Percentiles rank a stretch among this genome's conserved stretches.
Conservation (phyloP, 306 rosid genomes). For the Hippophae gyantsensis region DNA sequence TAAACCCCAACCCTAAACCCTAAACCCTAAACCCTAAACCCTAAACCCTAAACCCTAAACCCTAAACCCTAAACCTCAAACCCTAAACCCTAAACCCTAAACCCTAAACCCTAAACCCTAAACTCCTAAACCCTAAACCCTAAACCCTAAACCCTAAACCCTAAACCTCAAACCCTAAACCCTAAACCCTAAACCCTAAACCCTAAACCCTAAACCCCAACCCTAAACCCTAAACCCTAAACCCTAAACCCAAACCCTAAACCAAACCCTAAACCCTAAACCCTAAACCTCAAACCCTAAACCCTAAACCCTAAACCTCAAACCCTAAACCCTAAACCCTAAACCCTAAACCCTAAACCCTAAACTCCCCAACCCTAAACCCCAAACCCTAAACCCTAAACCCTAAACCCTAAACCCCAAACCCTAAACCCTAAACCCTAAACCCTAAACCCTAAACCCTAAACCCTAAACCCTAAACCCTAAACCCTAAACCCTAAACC, state of each 20-base stretch:
- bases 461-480: constrained; percentile 4
- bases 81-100: constrained; percentile 5
- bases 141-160: constrained; percentile 10
- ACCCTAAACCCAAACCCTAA: neutral
- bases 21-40: neutral
- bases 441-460: constrained; percentile 5
- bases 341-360: constrained; percentile 9
- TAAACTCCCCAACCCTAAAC: neutral
- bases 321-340: constrained; percentile 6
- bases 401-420: constrained; percentile 9
- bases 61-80: constrained; percentile 5
- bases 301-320: constrained; percentile 8
- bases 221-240: neutral
- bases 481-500: neutral
- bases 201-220: constrained; percentile 4
- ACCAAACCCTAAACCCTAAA: no score
- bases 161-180: constrained; percentile 3
- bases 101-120: no score
- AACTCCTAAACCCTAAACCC: constrained; percentile 12
- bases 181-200: constrained; percentile 2
- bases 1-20: constrained; percentile 9
- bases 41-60: constrained; percentile 8
- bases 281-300: constrained; percentile 3
- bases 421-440: constrained; percentile 9
- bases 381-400: neutral